Evolutionary conservation across 805 yeast genomes (phyloP), one percentile per base, ranked within the genome.

Genomic region (Suhomyces kilbournensis): DNA sequence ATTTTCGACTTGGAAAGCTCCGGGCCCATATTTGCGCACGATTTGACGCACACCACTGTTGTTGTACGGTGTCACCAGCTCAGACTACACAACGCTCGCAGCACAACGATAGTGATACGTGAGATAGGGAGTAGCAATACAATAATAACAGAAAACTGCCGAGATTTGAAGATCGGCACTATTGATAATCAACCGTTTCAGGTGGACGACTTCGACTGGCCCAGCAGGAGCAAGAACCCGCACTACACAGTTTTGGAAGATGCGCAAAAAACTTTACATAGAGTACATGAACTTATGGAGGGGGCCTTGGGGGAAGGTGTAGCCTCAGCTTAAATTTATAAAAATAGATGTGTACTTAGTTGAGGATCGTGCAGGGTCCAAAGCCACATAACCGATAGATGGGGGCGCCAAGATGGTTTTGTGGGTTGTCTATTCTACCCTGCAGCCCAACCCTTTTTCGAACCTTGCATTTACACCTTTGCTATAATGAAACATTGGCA

Each of bases 1-100:
- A 28, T 63, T 1, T 32, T 70, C 15, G 28, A 44, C 3, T 28
- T 72, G 1, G 39, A 50, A 2, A 59, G 64, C 43, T 53, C 56
- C 1, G 77, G 77, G 14, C 72, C 77, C 3, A 58, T 72, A 1
- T 65, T 65, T 47, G 48, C 68, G 9, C 68, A 65, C 25, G 61
- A 63, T 40, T 25, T 68, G 19, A 14, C 14, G 7, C 47, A 67
- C 43, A 49, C 58, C 22, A 47, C 60, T 3, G 38, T 70, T 7
- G 39, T 57, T 10, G 22, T 68, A 9, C 48, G 52, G 23, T 66
- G 72, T 47, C 74, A 71, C 53, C 76, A 71, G 54, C 54, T 62
- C 30, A 48, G 76, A 26, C 52, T 70, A 32, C 74, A 67, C 50
- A 56, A 61, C 25, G 47, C 64, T 3, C 42, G 28, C 5, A 49